phyloP scores from a whole-genome alignment of 139 green algal species.

The Closterium sp. region DNA sequence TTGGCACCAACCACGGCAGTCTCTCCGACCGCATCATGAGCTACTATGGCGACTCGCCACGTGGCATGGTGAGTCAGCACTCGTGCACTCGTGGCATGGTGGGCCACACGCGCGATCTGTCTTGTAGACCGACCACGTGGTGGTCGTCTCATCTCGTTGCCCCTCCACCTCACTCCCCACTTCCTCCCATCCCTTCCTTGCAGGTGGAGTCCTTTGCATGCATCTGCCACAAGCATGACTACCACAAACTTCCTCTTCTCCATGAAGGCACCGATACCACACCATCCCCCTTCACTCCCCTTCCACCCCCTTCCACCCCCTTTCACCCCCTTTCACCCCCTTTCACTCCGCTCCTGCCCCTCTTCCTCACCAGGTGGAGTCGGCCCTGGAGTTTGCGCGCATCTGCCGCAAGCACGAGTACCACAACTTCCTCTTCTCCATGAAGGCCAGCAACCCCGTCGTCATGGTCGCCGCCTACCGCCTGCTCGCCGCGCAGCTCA shows the following conservation, averaged over 20 bases:
- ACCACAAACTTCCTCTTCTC: too few species aligned
- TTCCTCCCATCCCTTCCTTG: too few species aligned
- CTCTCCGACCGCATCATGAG: slow-evolving; percentile 93
- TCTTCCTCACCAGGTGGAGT: slow-evolving; percentile 65
- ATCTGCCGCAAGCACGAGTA: slow-evolving; percentile 96
- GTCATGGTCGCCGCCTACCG: slow-evolving; percentile 96
- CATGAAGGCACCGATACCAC: background rate
- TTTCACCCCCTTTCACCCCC: background rate
- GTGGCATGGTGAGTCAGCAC: slow-evolving; percentile 53
- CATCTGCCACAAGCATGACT: too few species aligned
- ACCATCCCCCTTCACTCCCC: background rate
- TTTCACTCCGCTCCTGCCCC: background rate
- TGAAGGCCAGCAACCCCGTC: slow-evolving; percentile 97
- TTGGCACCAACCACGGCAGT: slow-evolving; percentile 98
- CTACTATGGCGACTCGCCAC: slow-evolving; percentile 91
- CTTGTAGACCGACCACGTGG: too few species aligned
- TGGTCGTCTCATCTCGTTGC: too few species aligned
- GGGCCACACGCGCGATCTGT: too few species aligned
- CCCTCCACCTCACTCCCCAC: too few species aligned
- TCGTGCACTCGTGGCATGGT: background rate
- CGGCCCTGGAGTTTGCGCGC: slow-evolving; percentile 94
- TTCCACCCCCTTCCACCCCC: background rate
- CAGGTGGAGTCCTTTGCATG: too few species aligned
- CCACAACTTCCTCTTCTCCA: slow-evolving; percentile 99
- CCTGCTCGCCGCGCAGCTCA: slow-evolving; percentile 90